Evolutionary conservation across 805 yeast genomes (phyloP), one percentile per base, ranked within the genome.

Genomic region (Candida vaughaniae): DNA sequence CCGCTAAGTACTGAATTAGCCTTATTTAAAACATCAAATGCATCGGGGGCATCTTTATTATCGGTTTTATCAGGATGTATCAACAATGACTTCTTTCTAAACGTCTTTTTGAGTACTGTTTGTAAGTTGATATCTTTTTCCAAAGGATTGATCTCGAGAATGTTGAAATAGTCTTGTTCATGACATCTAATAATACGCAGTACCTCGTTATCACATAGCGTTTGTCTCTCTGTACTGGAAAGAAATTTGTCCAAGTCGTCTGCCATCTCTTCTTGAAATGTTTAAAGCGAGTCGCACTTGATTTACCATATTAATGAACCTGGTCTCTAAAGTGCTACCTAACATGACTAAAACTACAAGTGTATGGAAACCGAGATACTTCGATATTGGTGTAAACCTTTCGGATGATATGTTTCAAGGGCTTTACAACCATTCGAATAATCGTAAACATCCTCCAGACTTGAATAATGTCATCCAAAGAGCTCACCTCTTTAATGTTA

Each of bases 341-440:
- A 20, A 10, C 6, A 20, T 20, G 23, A 10, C 23, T 20, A 10
- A 16, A 16, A 8, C 15, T 25, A 9, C 14, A 22, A 36, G 12
- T 14, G n/a, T 33, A 36, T 65, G 71, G 71, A 62, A 49, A 47
- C 72, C 73, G 20, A 55, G 68, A 28, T 69, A 68, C 45, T 69
- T 64, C 45, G 74, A 69, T 38, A 69, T 69, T 14, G 74, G 74
- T 22, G 85, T 88, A 49, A 91, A 91, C 56, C 71, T 91, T 53
- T 83, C 96, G 0, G 99, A 91, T 57, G 69, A 78, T 3, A 93
- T 90, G 93, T 93, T 86, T 57, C 73, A 70, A 32, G 99, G 99
- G 1, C 43, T 59, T 6, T 93, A 93, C 54, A 75, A 87, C 44
- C 89, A 83, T 10, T 75, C 78, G 19, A 16, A 39, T 5, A 48